Evolutionary conservation across 441 rosid species (phyloP).

Genomic region (Erodium trifolium): DNA sequence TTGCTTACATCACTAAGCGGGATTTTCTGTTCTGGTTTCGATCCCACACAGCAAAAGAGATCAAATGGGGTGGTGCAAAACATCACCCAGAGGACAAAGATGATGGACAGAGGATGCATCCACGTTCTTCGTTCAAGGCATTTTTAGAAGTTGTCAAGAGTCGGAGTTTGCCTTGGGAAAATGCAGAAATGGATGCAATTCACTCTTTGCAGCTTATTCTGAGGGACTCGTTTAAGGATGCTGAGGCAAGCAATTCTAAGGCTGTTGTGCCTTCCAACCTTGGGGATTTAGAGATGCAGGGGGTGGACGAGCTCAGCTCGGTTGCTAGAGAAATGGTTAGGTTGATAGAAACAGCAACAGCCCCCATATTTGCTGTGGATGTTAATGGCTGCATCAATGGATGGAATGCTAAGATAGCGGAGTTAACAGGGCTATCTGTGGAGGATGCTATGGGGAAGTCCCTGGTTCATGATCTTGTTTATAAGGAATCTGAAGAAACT

Average conservation of each 20-base stretch:
- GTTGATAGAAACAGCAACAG: conserved; percentile 71
- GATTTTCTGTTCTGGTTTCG: conserved; percentile 86
- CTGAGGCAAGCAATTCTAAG: conserved; percentile 37
- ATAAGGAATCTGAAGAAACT: conserved; percentile 34
- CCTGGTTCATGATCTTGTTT: conserved; percentile 41
- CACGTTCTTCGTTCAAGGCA: conserved; percentile 83
- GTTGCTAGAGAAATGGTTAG: conserved; percentile 74
- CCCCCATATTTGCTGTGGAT: conserved; percentile 74
- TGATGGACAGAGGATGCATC: conserved; percentile 71
- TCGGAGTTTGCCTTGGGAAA: conserved; percentile 67
- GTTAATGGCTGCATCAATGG: conserved; percentile 55
- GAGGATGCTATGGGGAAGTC: conserved; percentile 66
- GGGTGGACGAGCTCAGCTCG: conserved; percentile 44
- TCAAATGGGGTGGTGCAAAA: conserved; percentile 89
- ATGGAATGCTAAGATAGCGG: conserved; percentile 73
- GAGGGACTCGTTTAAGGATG: conserved; percentile 53
- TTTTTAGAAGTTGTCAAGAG: conserved; percentile 67
- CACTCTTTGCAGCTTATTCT: conserved; percentile 80
- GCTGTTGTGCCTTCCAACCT: conserved; percentile 35
- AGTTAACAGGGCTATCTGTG: conserved; percentile 58
- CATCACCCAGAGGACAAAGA: conserved; percentile 61
- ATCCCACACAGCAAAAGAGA: conserved; percentile 65
- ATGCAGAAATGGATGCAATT: conserved; percentile 80
- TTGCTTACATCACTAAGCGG: conserved; percentile 42
- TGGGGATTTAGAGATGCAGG: conserved; percentile 40